Evolutionary conservation across 176 grass and related monocot genomes (phyloP), one percentile per base, ranked within the genome.

Genomic region (Carex cristatella): DNA sequence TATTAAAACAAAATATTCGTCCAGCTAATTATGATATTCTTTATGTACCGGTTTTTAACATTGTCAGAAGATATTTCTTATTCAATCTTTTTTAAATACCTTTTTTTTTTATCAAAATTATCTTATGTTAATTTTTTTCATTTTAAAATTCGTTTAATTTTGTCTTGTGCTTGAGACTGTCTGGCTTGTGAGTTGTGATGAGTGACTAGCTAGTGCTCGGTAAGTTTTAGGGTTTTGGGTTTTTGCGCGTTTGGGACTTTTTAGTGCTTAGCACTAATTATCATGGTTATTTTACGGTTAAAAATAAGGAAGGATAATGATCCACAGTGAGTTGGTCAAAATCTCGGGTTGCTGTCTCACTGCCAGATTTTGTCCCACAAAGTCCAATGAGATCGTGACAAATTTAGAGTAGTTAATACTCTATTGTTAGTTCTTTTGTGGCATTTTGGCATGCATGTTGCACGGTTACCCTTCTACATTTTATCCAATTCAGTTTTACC

Each of bases 131-230:
- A 49, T 49, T 10, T 49, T 49, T 4, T 40, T 4, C 5, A 5
- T 10, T 49, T 10, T 7, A 48, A 0, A 87, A 84, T 73, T 75
- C 88, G 82, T 86, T 76, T 60, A 69, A 59, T 84, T 86, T 88
- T 84, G 51, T 83, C 74, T 87, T 86, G 89, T 87, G 32, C 86
- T 89, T 90, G 84, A 65, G 80, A 64, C 86, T 94, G 88, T 79
- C 85, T 90, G 65, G 80, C 68, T 77, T 87, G 55, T 46, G 55
- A 58, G 14, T 57, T 57, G 55, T 57, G 15, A 16, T 58, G 14
- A 74, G 7, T 37, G 18, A 82, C 33, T 40, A 40, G 13, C 31
- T 73, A 46, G n/a, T 53, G 70, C n/a, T 27, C 28, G 58, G 5
- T 84, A 65, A 84, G 58, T 74, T 89, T 83, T 72, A 88, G 87